These are phyloP conservation scores for Beverwykella pulmonaria DNA, from an alignment of 495 filamentous ascomycete genomes.

Conservation along the genomic window DNA sequence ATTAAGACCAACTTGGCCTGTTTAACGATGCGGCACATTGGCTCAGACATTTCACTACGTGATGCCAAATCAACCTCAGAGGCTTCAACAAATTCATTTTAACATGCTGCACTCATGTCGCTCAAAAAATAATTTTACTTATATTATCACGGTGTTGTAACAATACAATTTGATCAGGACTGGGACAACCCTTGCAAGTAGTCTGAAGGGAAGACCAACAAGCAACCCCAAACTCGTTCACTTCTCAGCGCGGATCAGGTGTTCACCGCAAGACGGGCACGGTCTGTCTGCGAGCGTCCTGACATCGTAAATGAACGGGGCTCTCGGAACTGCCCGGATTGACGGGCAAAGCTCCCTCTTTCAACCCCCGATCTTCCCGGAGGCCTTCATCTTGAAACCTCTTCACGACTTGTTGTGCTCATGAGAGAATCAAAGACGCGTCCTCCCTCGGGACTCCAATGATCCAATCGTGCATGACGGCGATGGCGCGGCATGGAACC, in stretches of 20 bases:
- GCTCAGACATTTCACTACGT: too few relatives aligned
- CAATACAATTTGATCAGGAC: too few relatives aligned
- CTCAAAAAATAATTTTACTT: too few relatives aligned
- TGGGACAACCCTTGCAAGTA: too few relatives aligned
- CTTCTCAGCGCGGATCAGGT: neutral
- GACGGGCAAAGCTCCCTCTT: neutral
- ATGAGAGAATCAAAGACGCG: neutral
- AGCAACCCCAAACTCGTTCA: neutral
- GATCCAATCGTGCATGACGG: neutral
- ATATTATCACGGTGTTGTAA: too few relatives aligned
- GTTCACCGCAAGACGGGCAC: neutral
- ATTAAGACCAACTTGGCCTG: too few relatives aligned
- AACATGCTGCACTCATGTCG: too few relatives aligned
- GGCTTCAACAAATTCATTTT: too few relatives aligned
- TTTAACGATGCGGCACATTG: neutral
- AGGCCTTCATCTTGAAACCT: neutral
- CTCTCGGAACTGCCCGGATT: neutral
- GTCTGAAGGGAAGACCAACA: too few relatives aligned
- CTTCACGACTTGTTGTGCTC: neutral
- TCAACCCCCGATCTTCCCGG: neutral
- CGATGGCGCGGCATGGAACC: neutral
- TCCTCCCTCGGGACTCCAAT: neutral
- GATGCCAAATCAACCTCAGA: too few relatives aligned
- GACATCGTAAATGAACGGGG: neutral
- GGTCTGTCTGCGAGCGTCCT: neutral